Evolutionary conservation across 208 protist species (phyloP), one percentile per base, ranked within the genome.

Genomic region (Porcisia hertigi): DNA sequence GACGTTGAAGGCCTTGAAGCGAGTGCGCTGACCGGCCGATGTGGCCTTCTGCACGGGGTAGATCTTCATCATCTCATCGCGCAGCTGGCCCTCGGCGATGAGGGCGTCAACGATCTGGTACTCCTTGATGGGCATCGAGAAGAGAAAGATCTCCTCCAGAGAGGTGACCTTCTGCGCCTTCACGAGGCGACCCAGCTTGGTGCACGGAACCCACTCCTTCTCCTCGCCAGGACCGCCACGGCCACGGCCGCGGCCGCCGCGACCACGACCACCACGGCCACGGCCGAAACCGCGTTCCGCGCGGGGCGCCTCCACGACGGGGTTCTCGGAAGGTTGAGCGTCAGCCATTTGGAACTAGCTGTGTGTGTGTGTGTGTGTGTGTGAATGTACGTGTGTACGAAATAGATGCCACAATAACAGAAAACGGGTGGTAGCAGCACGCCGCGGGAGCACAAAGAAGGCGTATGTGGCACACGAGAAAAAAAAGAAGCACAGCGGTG

Each of bases 51-150:
- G 99, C 60, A 99, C 99, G 75, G 99, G 98, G 87, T 97, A 97
- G 82, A 99, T 99, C 87, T 99, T 99, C 94, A 99, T 99, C 74
- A 99, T 98, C 81, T 98, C 92, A 62, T 98, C 97, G 43, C 88
- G 83, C 58, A 98, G 86, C 47, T 87, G 78, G 69, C 87, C 77
- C 75, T 94, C 89, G 39, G 71, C 71, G 72, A 99, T 91, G 92
- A 99, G 99, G 69, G 95, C 78, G 79, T 99, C 99, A 75, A 99
- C 92, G 87, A 99, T 99, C 95, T 99, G 97, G 86, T 94, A 89
- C 92, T 99, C 99, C 95, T 99, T 99, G 95, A 99, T 99, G 86
- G 99, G 98, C 66, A 99, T 91, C 62, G 99, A 99, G 97, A 99
- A 99, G 55, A 99, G 88, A 90, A 99, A 99, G 88, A 99, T 99